Conservation (phyloP, 2,329 filamentous ascomycete species). For the Fusarium nurragi region DNA sequence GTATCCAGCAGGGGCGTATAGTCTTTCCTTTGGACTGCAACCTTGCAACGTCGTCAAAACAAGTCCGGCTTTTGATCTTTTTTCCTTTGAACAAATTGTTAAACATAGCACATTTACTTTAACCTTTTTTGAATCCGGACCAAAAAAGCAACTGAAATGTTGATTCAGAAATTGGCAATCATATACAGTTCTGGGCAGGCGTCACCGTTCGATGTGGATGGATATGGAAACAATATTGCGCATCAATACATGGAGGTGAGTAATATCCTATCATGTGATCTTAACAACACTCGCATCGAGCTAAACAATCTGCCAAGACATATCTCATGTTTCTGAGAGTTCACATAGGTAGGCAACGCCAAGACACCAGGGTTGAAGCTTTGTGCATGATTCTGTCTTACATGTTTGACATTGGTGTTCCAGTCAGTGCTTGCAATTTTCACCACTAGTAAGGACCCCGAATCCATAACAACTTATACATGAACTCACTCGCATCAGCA, state of each 20-base stretch:
- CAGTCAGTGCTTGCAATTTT: not conserved
- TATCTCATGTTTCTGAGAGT: not conserved
- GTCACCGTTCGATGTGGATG: not conserved
- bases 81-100: not conserved
- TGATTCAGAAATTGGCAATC: not conserved
- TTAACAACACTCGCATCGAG: not conserved
- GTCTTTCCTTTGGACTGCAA: not conserved
- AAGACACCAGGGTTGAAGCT: rapidly evolving
- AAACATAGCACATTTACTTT: too few species aligned
- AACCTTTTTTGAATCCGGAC: not conserved
- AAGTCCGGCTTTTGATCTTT: not conserved
- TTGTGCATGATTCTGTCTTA: not conserved
- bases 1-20: rapidly evolving
- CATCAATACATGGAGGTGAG: not conserved
- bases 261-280: not conserved
- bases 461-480: rapidly evolving
- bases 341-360: too few species aligned
- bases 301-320: not conserved
- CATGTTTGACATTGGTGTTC: not conserved
- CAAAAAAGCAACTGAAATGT: rapidly evolving
- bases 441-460: not conserved
- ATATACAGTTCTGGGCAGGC: not conserved
- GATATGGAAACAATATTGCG: not conserved
- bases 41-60: not conserved
- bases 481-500: not conserved